Percentiles rank a stretch among this genome's conserved stretches.
phyloP scores from a whole-genome alignment of 805 yeast species.

The Metschnikowia picachoensis region DNA sequence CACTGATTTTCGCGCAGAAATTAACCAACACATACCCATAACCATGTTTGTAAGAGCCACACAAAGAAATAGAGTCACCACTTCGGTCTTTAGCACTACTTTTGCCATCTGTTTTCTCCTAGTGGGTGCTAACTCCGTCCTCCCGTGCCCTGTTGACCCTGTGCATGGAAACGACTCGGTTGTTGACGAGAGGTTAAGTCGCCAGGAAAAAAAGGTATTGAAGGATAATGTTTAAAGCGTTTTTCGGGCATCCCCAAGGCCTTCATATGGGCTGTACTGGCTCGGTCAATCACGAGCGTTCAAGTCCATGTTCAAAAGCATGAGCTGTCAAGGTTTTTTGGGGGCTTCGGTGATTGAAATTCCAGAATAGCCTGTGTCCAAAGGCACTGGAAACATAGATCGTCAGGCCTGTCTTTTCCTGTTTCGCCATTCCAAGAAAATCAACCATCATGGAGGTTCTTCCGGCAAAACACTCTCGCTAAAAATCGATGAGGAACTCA shows the following conservation, averaged over 20 bases:
- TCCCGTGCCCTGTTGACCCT: constrained; percentile 43
- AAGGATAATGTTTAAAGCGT: background rate
- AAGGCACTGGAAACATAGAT: no score
- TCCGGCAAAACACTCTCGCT: no score
- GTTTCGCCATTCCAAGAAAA: no score
- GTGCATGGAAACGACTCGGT: constrained; percentile 40
- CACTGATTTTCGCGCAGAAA: background rate
- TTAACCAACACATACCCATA: background rate
- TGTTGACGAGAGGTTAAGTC: constrained; percentile 28
- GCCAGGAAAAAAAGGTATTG: constrained; percentile 3
- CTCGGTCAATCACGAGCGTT: background rate
- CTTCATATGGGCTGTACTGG: background rate
- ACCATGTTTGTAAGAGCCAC: constrained; percentile 56
- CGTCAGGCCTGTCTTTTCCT: no score
- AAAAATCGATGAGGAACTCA: no score
- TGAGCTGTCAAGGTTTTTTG: no score
- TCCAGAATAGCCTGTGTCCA: no score
- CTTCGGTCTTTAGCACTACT: constrained; percentile 67
- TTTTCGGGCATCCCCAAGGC: no score
- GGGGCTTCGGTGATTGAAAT: no score
- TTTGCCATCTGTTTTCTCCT: constrained; percentile 61
- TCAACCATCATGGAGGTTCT: no score
- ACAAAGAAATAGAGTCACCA: constrained; percentile 52
- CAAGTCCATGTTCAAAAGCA: background rate
- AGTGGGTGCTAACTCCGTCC: constrained; percentile 52